Conservation (phyloP, 2,329 filamentous ascomycete genomes). For the Bipolaris oryzae region DNA sequence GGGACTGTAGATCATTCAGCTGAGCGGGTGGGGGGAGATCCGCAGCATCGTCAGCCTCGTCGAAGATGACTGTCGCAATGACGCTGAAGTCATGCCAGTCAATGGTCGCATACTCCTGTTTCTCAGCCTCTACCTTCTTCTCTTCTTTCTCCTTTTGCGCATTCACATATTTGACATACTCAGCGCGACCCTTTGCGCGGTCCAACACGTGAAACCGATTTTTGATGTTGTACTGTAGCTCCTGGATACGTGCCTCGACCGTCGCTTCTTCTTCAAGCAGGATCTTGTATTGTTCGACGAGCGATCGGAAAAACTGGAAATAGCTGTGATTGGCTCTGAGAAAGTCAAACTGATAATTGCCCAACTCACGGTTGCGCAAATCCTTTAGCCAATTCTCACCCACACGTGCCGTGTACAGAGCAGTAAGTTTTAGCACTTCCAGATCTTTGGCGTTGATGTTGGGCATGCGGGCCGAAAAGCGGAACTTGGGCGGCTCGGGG, state of each 20-base stretch:
- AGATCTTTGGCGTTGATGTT: conserved; percentile 96
- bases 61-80: conserved; percentile 93
- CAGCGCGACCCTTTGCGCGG: conserved; percentile 82
- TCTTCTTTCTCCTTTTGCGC: conserved; percentile 87
- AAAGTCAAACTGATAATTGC: conserved; percentile 96
- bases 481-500: conserved; percentile 81
- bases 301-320: conserved; percentile 91
- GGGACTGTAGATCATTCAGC: conserved; percentile 88
- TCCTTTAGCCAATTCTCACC: conserved; percentile 90
- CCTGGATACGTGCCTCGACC: conserved; percentile 72
- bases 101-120: conserved; percentile 78
- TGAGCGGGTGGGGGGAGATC: conserved; percentile 88
- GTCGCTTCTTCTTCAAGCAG: conserved; percentile 75
- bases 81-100: conserved; percentile 99
- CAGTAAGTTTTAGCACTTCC: conserved; percentile 74
- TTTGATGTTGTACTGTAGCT: conserved; percentile 74
- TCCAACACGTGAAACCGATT: conserved; percentile 82
- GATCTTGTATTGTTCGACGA: conserved; percentile 92
- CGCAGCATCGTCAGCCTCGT: conserved; percentile 81
- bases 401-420: conserved; percentile 90
- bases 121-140: conserved; percentile 83
- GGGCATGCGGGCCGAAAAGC: conserved; percentile 95
- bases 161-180: conserved; percentile 85
- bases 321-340: conserved; percentile 93
- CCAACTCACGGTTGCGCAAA: conserved; percentile 83